phyloP scores from a whole-genome alignment of 2,329 filamentous ascomycete genomes.

The Furcasterigmium sp. region DNA sequence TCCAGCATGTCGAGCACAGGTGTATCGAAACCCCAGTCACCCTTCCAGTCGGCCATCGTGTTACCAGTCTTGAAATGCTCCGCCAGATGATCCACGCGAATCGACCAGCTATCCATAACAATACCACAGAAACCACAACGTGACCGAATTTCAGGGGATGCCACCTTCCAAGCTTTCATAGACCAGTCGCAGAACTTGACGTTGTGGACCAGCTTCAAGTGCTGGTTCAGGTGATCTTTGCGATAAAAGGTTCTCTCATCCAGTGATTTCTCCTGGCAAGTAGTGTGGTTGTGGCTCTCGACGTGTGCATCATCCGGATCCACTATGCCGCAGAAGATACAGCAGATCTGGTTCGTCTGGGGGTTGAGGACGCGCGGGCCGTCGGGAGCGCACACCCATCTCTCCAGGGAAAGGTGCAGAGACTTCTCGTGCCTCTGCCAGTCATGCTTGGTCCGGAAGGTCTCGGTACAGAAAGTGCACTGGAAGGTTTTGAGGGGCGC shows the following conservation, averaged over 20 bases:
- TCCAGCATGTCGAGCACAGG: slow-evolving; percentile 59
- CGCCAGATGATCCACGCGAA: slow-evolving; percentile 58
- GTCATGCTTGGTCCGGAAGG: slow-evolving; percentile 63
- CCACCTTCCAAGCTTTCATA: slow-evolving; percentile 59
- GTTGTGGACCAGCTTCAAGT: slow-evolving; percentile 57
- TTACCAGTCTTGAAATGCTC: slow-evolving; percentile 63
- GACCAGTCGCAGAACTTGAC: slow-evolving; percentile 59
- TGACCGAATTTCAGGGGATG: slow-evolving; percentile 55
- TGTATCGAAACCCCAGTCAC: slow-evolving; percentile 63
- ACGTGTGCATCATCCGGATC: slow-evolving; percentile 51
- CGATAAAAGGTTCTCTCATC: slow-evolving; percentile 62
- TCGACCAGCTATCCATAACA: slow-evolving; percentile 56
- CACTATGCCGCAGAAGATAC: slow-evolving; percentile 54
- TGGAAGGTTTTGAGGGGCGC: slow-evolving; percentile 53
- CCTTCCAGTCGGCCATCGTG: slow-evolving; percentile 65
- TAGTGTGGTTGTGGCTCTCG: slow-evolving; percentile 53
- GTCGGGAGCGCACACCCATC: slow-evolving; percentile 59
- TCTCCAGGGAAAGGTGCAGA: slow-evolving; percentile 57
- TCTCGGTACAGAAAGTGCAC: slow-evolving; percentile 65
- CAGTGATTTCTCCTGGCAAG: slow-evolving; percentile 60
- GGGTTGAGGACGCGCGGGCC: slow-evolving; percentile 51
- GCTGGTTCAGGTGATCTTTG: slow-evolving; percentile 63
- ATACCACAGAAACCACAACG: slow-evolving; percentile 62
- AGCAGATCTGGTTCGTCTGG: slow-evolving; percentile 51
- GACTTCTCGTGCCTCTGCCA: slow-evolving; percentile 69